Percentiles rank a stretch among this genome's conserved stretches.
These are phyloP conservation scores for Toxicodendron radicans DNA, from an alignment of 345 rosid species.

Conservation along the genomic window DNA sequence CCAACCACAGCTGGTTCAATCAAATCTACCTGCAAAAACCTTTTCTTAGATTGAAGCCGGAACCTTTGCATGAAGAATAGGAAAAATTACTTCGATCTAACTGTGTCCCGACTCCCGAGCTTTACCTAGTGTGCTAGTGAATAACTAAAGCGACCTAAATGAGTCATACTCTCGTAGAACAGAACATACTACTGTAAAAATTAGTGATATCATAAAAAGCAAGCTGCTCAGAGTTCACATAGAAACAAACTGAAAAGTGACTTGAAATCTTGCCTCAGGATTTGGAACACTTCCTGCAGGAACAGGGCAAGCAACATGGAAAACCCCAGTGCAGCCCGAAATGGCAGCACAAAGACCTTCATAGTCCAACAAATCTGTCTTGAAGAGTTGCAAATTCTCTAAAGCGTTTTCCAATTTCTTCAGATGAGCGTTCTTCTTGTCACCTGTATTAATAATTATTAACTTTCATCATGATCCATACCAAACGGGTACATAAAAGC, in stretches of 20 bases:
- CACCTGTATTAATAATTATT: conserved; percentile 30
- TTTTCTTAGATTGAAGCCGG: too few relatives aligned
- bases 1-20: conserved; percentile 45
- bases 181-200: too few relatives aligned
- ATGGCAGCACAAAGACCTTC: conserved; percentile 45
- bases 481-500: neutral
- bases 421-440: conserved; percentile 44
- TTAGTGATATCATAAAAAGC: neutral
- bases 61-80: neutral
- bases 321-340: conserved; percentile 44
- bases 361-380: conserved; percentile 40
- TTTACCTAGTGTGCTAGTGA: too few relatives aligned
- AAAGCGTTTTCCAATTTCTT: conserved; percentile 38
- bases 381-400: conserved; percentile 42
- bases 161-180: too few relatives aligned
- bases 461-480: neutral
- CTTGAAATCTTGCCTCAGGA: conserved; percentile 34
- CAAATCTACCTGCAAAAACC: conserved; percentile 37
- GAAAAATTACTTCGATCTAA: too few relatives aligned
- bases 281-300: conserved; percentile 29
- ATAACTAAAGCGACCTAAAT: too few relatives aligned
- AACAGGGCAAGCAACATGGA: conserved; percentile 54
- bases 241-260: neutral
- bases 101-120: too few relatives aligned
- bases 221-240: neutral